Evolutionary conservation across 1,139 yeast species (phyloP).

Genomic region (Saccharomyces hybrid): DNA sequence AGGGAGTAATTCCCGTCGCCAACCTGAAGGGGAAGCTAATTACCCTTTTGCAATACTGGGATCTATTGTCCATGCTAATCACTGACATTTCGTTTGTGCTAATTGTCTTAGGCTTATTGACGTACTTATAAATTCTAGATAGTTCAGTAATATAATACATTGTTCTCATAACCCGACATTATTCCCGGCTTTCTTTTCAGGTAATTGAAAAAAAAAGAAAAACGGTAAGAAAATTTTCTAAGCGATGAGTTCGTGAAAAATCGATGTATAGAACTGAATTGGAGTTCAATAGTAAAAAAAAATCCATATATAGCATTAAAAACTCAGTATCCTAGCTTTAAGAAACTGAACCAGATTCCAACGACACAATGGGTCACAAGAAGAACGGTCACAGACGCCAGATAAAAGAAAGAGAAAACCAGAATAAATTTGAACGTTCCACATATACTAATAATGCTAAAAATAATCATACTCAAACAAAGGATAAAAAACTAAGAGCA

Average conservation of each 20-base stretch:
- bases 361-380: conserved; percentile 1
- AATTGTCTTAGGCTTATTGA: conserved; percentile 33
- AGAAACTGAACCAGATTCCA: conserved; percentile 6
- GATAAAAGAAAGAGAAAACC: conserved; percentile 20
- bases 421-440: conserved; percentile 21
- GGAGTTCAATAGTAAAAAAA: background rate
- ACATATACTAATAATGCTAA: background rate
- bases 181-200: background rate
- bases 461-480: conserved; percentile 19
- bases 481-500: conserved; percentile 56
- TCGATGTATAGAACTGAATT: conserved; percentile 3
- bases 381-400: background rate
- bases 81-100: conserved; percentile 37
- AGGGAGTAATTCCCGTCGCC: conserved; percentile 28
- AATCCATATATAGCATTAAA: background rate
- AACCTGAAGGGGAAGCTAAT: conserved; percentile 25
- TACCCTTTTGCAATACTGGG: conserved; percentile 33
- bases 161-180: conserved; percentile 2
- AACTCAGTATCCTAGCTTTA: background rate
- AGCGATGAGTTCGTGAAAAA: conserved; percentile 5
- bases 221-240: background rate
- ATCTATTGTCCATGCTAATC: conserved; percentile 33
- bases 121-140: conserved; percentile 13
- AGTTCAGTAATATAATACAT: conserved; percentile 5
- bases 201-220: background rate